Base-by-base conservation (phyloP, 768 basidiomycete species). In the Boletus rubroflammeus region DNA sequence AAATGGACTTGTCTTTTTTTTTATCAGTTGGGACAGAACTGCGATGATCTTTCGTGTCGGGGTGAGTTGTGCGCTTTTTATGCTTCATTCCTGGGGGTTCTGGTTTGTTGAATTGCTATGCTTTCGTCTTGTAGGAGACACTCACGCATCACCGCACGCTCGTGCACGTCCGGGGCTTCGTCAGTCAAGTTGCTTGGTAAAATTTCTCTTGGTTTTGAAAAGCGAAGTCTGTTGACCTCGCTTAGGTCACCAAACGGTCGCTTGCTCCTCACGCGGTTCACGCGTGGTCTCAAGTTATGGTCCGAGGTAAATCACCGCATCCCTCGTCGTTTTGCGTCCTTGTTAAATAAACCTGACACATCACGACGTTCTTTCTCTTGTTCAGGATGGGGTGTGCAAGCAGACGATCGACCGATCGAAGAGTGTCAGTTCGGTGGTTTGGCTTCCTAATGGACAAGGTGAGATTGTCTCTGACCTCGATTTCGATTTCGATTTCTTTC, bases 161-260 rank as follows among this genome's bases (percentile, higher is more conserved):
- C 3, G 76, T 77, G 2, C 81, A 81, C 31, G 77, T 78, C 3
- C 69, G 71, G 32, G 80, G 78, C 23, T 82, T 82, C 58, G 74
- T 81, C 53, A 75, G 75, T 40, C 80, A 81, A 64, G 81, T 82
- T 2, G 78, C 79, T 13, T 81, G 81, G 78, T 76, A 39, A 59
- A 13, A 32, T 31, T 0, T 5, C 11, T 38, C 29, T 10, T 28
- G 0, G n/a, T 40, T 17, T 32, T 17, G 3, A 10, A 10, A 6
- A 17, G 21, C n/a, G n/a, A 23, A 7, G 35, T 46, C 17, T 52
- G 15, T 36, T 52, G 26, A 38, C 21, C 3, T 11, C 6, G 3
- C 9, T 28, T 54, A 77, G 77, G 79, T 79, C 80, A 6, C 81
- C 81, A 3, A 74, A 70, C 29, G 77, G 80, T 15, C 68, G 65